Evolutionary conservation across 1,139 yeast genomes (phyloP).

Genomic region (Pichia kudriavzevii): DNA sequence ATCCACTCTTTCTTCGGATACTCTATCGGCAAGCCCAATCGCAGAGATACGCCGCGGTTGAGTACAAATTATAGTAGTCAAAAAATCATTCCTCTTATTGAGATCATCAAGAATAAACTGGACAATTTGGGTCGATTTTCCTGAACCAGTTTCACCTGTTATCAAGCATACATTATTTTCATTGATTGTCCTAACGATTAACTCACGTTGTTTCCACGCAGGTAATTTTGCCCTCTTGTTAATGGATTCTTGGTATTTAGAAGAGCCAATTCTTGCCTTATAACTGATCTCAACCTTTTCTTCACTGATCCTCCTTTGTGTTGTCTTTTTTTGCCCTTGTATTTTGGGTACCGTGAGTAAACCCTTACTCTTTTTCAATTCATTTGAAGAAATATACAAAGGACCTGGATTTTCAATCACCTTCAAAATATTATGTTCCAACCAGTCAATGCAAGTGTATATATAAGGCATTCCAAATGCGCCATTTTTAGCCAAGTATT

Average conservation of each 20-base stretch:
- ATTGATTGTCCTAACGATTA: conserved; percentile 49
- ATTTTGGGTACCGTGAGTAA: too few species aligned
- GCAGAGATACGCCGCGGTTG: conserved; percentile 97
- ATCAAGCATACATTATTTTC: conserved; percentile 61
- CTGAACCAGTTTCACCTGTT: conserved; percentile 97
- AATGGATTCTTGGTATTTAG: conserved; percentile 32
- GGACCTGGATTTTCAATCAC: conserved; percentile 72
- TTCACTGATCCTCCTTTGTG: conserved; percentile 12
- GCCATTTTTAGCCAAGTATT: conserved; percentile 34
- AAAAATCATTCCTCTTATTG: conserved; percentile 36
- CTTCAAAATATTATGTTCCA: conserved; percentile 50
- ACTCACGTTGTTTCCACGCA: conserved; percentile 66
- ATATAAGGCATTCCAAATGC: conserved; percentile 65
- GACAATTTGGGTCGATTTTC: conserved; percentile 88
- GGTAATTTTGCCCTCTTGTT: conserved; percentile 53
- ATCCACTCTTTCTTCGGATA: conserved; percentile 71
- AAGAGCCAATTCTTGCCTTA: conserved; percentile 13
- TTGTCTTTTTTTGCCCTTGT: background rate
- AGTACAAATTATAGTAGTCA: conserved; percentile 70
- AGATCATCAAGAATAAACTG: conserved; percentile 77
- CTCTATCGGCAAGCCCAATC: conserved; percentile 88
- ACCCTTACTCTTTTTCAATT: background rate
- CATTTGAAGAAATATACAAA: conserved; percentile 33
- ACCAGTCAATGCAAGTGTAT: conserved; percentile 63
- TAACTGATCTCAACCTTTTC: conserved; percentile 24